Evolutionary conservation across 2,329 filamentous ascomycete genomes (phyloP).

Genomic region (Botrytis fabae): DNA sequence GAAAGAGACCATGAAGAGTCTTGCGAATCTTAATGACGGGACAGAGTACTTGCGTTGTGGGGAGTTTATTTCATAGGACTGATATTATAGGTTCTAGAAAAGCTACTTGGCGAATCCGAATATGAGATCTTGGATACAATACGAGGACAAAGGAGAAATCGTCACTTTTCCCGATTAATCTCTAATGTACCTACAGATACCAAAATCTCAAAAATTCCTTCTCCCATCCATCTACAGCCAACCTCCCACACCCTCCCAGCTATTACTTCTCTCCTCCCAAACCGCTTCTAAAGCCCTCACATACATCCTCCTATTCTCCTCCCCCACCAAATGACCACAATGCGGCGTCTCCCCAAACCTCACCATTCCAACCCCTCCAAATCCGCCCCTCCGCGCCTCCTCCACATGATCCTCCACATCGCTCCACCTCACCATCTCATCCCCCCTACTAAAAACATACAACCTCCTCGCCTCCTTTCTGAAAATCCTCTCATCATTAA

Average conservation of each 20-base stretch:
- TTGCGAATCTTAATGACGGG: background rate
- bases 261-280: background rate
- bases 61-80: background rate
- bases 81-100: background rate
- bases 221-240: background rate
- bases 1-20: background rate
- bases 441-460: background rate
- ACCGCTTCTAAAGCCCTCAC: background rate
- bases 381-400: background rate
- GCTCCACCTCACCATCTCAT: background rate
- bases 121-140: background rate
- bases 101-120: background rate
- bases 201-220: background rate
- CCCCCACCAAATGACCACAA: background rate
- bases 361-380: background rate
- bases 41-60: background rate
- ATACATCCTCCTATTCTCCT: background rate
- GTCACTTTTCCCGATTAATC: background rate
- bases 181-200: background rate
- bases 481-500: background rate
- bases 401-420: background rate
- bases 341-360: background rate
- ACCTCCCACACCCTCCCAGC: background rate
- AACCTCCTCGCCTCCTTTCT: background rate
- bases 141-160: background rate